Evolutionary conservation across 1,284 basidiomycete genomes (phyloP).

Genomic region (Pulveroboletus ridleyi): DNA sequence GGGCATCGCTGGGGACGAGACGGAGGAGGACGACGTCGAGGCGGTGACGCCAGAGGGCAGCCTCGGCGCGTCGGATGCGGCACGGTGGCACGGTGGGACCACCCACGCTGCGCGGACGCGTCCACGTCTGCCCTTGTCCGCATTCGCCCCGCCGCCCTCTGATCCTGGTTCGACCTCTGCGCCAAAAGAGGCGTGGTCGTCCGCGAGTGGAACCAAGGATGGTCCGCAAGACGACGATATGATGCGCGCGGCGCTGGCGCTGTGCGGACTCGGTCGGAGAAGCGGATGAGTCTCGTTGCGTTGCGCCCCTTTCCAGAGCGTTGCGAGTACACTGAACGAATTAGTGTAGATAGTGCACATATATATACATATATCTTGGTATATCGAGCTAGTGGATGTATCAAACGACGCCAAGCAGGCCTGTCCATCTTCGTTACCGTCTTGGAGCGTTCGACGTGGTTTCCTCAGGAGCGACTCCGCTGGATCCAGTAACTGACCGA

Average conservation of each 20-base stretch:
- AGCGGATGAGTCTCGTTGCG: slow-evolving; percentile 21
- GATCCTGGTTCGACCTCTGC: background rate
- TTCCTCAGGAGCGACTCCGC: background rate
- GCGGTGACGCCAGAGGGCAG: slow-evolving; percentile 48
- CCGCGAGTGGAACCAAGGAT: slow-evolving; percentile 25
- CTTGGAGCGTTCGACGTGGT: too few species aligned
- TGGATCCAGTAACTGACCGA: background rate
- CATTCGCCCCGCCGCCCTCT: background rate
- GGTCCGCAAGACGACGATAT: slow-evolving; percentile 60
- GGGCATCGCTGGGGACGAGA: slow-evolving; percentile 33
- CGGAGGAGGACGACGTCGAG: slow-evolving; percentile 45
- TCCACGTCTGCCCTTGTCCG: slow-evolving; percentile 10
- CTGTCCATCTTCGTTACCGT: too few species aligned
- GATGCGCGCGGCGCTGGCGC: slow-evolving; percentile 65
- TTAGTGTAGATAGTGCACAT: slow-evolving; percentile 2
- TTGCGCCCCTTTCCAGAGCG: too few species aligned
- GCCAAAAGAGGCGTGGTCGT: slow-evolving; percentile 12
- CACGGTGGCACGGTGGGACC: slow-evolving; percentile 3
- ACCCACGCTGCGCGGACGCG: background rate
- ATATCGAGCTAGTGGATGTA: slow-evolving; percentile 1
- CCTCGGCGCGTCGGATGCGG: slow-evolving; percentile 25
- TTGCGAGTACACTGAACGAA: too few species aligned
- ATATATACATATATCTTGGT: background rate
- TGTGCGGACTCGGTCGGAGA: slow-evolving; percentile 60
- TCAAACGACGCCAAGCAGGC: too few species aligned